Percentiles rank a stretch among this genome's conserved stretches.
These are phyloP conservation scores for Mycena chlorophos DNA, from an alignment of 768 basidiomycete species.

Conservation along the genomic window DNA sequence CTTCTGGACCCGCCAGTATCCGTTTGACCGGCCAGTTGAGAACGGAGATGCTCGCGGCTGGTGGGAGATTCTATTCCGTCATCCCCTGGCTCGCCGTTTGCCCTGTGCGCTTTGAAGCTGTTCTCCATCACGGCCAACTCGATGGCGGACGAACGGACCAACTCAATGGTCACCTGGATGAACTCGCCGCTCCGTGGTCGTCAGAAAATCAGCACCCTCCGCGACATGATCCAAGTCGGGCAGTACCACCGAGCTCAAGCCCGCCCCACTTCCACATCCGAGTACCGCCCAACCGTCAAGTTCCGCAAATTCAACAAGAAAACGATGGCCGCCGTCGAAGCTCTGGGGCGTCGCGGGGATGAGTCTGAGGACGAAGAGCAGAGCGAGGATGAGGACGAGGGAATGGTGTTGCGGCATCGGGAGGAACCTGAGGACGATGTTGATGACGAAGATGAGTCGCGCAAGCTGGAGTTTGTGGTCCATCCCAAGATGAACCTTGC, in stretches of 20 bases:
- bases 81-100: slow-evolving; percentile 5
- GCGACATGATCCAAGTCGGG: slow-evolving; percentile 15
- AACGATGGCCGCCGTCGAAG: neutral
- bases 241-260: slow-evolving; percentile 9
- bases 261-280: neutral
- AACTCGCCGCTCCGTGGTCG: slow-evolving; percentile 27
- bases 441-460: neutral
- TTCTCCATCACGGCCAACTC: slow-evolving; percentile 28
- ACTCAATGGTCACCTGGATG: slow-evolving; percentile 26
- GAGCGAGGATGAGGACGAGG: neutral
- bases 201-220: slow-evolving; percentile 18
- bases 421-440: neutral
- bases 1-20: slow-evolving; percentile 4
- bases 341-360: neutral
- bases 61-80: neutral
- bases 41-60: slow-evolving; percentile 2
- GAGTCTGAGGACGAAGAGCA: neutral
- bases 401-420: too few relatives aligned
- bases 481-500: neutral
- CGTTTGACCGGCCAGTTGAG: slow-evolving; percentile 1
- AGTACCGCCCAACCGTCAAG: slow-evolving; percentile 19
- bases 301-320: slow-evolving; percentile 12
- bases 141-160: slow-evolving; percentile 31
- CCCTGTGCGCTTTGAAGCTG: slow-evolving; percentile 21
- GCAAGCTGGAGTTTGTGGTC: neutral